phyloP scores from a whole-genome alignment of 2,329 filamentous ascomycete species.

The Xylaria hypoxylon region DNA sequence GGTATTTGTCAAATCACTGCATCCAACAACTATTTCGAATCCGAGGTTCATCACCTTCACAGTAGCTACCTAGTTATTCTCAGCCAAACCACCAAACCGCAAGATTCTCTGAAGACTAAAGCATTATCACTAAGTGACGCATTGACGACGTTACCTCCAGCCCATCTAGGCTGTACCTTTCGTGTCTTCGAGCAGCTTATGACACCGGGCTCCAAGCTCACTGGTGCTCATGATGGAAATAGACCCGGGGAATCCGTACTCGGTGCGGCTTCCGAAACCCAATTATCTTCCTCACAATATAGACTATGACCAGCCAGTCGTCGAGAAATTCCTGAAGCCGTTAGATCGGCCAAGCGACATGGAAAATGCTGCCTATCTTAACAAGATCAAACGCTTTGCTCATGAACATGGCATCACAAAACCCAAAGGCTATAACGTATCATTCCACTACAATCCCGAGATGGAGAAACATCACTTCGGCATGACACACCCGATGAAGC shows the following conservation, averaged over 20 bases:
- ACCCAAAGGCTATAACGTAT: conserved; percentile 89
- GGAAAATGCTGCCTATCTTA: conserved; percentile 68
- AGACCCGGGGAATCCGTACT: conserved; percentile 58
- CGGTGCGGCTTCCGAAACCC: conserved; percentile 66
- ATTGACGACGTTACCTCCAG: conserved; percentile 5
- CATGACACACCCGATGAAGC: conserved; percentile 98
- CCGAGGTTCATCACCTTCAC: background rate
- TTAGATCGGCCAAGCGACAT: conserved; percentile 63
- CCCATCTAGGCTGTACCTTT: background rate
- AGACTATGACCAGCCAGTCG: conserved; percentile 62
- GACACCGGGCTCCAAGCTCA: background rate
- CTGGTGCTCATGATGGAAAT: conserved; percentile 52
- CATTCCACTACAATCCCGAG: conserved; percentile 93
- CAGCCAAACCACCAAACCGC: background rate
- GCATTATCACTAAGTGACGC: background rate
- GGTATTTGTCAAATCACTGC: background rate
- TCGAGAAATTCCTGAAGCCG: conserved; percentile 64
- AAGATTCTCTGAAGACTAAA: background rate
- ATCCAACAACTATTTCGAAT: background rate
- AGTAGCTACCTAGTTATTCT: background rate
- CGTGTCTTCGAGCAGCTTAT: background rate
- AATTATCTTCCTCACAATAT: conserved; percentile 70
- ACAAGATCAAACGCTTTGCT: conserved; percentile 68
- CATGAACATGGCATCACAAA: conserved; percentile 77
- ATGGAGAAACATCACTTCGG: conserved; percentile 98